phyloP scores from a whole-genome alignment of 345 rosid species.

The Eucalyptus sp. region DNA sequence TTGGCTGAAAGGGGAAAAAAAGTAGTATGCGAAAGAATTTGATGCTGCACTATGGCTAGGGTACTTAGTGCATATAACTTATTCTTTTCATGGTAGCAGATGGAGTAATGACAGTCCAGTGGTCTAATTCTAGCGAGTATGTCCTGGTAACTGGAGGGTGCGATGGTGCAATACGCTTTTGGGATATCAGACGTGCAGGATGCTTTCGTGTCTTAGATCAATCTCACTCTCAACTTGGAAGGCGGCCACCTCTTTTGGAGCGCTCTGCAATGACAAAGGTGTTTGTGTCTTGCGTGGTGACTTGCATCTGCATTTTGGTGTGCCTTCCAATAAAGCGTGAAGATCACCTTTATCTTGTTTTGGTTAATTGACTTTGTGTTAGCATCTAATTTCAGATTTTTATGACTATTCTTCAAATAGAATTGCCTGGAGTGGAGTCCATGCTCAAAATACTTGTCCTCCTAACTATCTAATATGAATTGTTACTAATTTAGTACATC shows the following conservation, averaged over 20 bases:
- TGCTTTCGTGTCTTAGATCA: slow-evolving; percentile 86
- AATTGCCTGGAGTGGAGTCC: neutral
- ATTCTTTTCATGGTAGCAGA: slow-evolving; percentile 35
- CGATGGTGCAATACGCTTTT: slow-evolving; percentile 96
- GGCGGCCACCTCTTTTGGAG: slow-evolving; percentile 56
- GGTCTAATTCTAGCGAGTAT: slow-evolving; percentile 97
- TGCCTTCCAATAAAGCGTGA: neutral
- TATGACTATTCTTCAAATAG: neutral
- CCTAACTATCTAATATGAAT: neutral
- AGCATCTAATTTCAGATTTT: neutral
- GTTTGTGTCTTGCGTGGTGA: neutral
- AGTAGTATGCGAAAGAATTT: neutral
- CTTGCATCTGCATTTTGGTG: neutral
- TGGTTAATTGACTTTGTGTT: neutral
- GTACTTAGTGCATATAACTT: neutral
- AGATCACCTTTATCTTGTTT: neutral
- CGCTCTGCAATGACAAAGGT: slow-evolving; percentile 46
- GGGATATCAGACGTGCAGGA: slow-evolving; percentile 97
- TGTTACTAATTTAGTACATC: neutral
- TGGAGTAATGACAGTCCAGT: slow-evolving; percentile 88
- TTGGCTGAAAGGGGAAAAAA: neutral
- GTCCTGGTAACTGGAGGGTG: slow-evolving; percentile 85
- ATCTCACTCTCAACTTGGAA: slow-evolving; percentile 73
- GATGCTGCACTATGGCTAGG: neutral
- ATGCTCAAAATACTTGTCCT: neutral